Base-by-base conservation (phyloP, 2,329 filamentous ascomycete species). In the Gyromitra esculenta region DNA sequence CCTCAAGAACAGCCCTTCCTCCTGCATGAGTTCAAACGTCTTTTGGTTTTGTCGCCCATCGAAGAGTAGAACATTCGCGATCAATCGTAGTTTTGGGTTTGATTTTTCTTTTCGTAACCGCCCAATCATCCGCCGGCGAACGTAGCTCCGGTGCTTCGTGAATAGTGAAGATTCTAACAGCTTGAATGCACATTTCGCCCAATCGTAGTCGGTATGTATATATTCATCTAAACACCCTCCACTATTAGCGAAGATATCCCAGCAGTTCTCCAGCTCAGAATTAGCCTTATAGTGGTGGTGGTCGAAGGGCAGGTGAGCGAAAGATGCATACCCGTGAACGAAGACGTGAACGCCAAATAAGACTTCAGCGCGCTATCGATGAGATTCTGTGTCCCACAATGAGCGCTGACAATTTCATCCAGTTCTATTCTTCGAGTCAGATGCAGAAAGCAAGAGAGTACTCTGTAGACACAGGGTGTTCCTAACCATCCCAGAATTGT, bases 111-210 rank as follows among this genome's bases (percentile, higher is more conserved):
- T 87, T 79, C 97, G 85, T 67, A 99, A 86, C 83, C 93, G 94
- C 84, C 97, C 94, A 79, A 98, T 90, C 81, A 99, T 93, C 85
- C 98, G 96, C 57, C 89, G 92, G 78, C 95, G 92, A 78, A 98
- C 92, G 84, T 99, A 98, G 73, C 93, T 91, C 80, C 89, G 88
- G 83, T 97, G 91, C 13, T 87, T 84, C 35, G 85, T 84, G 83
- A 96, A 99, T 57, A 98, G 86, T 18, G 86, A 85, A 82, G 94
- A 94, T 67, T 91, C 87, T 74, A 96, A 86, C 48, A 99, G 88
- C 83, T 89, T 89, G 83, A 92, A 91, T 76, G 92, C 91, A 85
- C 94, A 98, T 81, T 87, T 89, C 31, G 90, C 90, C 74, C 97
- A 87, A 81, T 96, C 92, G 82, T 94, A 90, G 80, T 96, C 92